Evolutionary conservation across 805 yeast species (phyloP).

Genomic region (Yarrowia yakushimensis): DNA sequence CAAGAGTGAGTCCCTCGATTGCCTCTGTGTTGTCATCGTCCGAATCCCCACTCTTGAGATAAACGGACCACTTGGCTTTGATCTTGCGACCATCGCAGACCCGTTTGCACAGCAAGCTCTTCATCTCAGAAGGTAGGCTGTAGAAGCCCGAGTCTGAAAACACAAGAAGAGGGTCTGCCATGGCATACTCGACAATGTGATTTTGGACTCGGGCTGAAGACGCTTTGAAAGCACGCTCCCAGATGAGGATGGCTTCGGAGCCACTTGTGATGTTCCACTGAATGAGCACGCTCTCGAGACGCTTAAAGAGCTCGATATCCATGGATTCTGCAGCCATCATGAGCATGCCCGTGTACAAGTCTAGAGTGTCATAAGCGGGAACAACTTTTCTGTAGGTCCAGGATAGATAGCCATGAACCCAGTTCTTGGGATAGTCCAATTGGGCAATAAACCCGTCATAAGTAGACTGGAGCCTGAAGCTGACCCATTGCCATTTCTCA

Average conservation of each 20-base stretch:
- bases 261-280: background rate
- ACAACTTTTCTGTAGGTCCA: background rate
- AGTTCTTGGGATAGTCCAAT: background rate
- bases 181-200: background rate
- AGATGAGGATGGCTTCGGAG: background rate
- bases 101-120: constrained; percentile 4
- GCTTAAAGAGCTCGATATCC: background rate
- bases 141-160: background rate
- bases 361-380: background rate
- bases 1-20: background rate
- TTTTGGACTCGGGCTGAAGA: background rate
- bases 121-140: background rate
- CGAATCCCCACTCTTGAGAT: background rate
- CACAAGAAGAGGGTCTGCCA: background rate
- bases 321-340: constrained; percentile 9
- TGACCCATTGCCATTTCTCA: background rate
- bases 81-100: constrained; percentile 1
- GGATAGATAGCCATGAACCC: background rate
- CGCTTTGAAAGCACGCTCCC: background rate
- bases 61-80: background rate
- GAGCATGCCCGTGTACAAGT: background rate
- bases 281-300: background rate
- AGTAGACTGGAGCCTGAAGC: constrained; percentile 1
- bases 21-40: background rate
- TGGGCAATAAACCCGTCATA: background rate